Percentiles rank a stretch among this genome's conserved stretches.
phyloP scores from a whole-genome alignment of 2,329 filamentous ascomycete genomes.

The Nemania sp. region DNA sequence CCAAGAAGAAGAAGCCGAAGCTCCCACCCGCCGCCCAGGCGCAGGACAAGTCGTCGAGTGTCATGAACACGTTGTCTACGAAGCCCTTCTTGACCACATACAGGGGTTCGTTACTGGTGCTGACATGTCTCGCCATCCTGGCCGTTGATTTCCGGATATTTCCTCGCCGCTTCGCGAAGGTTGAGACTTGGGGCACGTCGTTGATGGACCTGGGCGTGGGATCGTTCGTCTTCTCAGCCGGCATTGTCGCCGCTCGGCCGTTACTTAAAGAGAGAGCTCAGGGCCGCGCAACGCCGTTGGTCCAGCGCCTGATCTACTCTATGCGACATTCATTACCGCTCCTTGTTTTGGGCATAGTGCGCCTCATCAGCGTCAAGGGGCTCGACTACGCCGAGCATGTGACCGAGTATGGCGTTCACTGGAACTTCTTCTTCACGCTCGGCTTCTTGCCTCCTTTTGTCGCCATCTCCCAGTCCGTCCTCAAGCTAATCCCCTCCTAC shows the following conservation, averaged over 20 bases:
- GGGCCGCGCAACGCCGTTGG: slow-evolving; percentile 53
- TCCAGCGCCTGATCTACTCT: slow-evolving; percentile 64
- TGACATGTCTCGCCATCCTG: slow-evolving; percentile 89
- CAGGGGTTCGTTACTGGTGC: slow-evolving; percentile 85
- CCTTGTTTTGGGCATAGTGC: slow-evolving; percentile 75
- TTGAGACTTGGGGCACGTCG: slow-evolving; percentile 99
- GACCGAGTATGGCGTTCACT: slow-evolving; percentile 96
- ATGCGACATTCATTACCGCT: slow-evolving; percentile 82
- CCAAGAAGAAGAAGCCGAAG: slow-evolving; percentile 55
- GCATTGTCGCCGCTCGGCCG: slow-evolving; percentile 84
- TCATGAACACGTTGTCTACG: slow-evolving; percentile 64
- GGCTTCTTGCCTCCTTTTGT: slow-evolving; percentile 87
- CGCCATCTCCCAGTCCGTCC: slow-evolving; percentile 75
- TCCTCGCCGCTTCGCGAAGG: slow-evolving; percentile 92
- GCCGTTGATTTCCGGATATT: slow-evolving; percentile 95
- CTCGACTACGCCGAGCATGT: slow-evolving; percentile 97
- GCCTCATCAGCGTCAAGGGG: slow-evolving; percentile 87
- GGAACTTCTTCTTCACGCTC: slow-evolving; percentile 99
- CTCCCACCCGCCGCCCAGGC: slow-evolving; percentile 49
- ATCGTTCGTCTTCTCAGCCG: slow-evolving; percentile 94
- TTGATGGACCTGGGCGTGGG: slow-evolving; percentile 98
- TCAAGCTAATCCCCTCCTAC: slow-evolving; percentile 74
- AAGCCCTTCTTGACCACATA: slow-evolving; percentile 95
- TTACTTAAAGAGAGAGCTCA: slow-evolving; percentile 70
- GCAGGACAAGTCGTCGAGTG: slow-evolving; percentile 36